Base-by-base conservation (phyloP, 2,329 filamentous ascomycete species). In the Epichloe hybrida region DNA sequence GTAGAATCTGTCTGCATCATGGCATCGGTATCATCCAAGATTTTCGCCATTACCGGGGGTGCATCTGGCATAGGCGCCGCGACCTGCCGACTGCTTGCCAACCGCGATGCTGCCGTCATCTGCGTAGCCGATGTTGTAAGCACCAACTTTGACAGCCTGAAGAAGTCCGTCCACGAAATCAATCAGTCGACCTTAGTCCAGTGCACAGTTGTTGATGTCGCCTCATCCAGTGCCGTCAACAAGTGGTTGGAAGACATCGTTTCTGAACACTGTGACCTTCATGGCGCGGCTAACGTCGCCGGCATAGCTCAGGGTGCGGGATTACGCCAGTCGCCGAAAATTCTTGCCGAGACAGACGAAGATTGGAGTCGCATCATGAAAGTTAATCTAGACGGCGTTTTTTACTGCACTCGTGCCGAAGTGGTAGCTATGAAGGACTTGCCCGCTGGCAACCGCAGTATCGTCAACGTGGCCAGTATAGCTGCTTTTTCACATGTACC, bases 401-500 rank as follows among this genome's bases (percentile, higher is more conserved):
- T 5, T 50, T 21, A 38, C 48, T 38, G 31, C 7, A 50, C 48
- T 13, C 48, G 48, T 8, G 48, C 48, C 12, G 17, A 44, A 17
- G 48, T 50, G 34, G 17, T 27, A n/a, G 48, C 21, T 13, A 50
- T 50, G 48, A 50, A 23, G 40, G 40, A 50, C 13, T 31, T 50
- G 40, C 40, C 48, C 11, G 9, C 4, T 7, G 17, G 17, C 6
- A 35, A 37, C 5, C 48, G 48, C 41, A 50, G 48, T 40, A 50
- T 50, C 40, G 48, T 50, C 40, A 50, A 50, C 12, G 40, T 50
- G 21, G 48, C 48, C 20, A 50, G 48, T 31, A 44, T 50, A 13
- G 31, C 48, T 5, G 34, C 48, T n/a, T 50, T 50, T 5, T 50
- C 40, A 5, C 48, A 50, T 15, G 39, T 50, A n/a, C 48, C 48